Evolutionary conservation across 2,329 filamentous ascomycete species (phyloP).

Genomic region (Fusarium floridanum): DNA sequence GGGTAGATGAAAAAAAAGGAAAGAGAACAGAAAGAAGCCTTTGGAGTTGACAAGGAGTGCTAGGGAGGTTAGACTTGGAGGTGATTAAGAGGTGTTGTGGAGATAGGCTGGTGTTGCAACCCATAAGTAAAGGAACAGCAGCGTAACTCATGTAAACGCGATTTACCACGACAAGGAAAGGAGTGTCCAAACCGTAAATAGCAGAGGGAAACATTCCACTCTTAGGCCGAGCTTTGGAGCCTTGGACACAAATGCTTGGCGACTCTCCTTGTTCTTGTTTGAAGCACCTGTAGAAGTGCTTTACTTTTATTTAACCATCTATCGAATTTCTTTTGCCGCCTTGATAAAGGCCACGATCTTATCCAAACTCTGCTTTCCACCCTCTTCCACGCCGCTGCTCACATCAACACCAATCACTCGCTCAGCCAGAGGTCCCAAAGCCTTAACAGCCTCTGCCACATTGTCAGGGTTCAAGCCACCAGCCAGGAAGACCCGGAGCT

Average conservation of each 20-base stretch:
- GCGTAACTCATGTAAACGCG: not conserved
- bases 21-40: not conserved
- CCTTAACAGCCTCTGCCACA: constrained; percentile 74
- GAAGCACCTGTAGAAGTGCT: not conserved
- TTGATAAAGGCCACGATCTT: constrained; percentile 87
- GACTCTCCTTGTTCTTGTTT: not conserved
- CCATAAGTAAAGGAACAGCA: constrained; percentile 11
- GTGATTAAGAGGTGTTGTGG: constrained; percentile 1
- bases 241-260: not conserved
- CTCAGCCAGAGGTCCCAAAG: constrained; percentile 69
- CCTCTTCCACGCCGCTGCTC: constrained; percentile 91
- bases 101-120: constrained; percentile 10
- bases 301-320: constrained; percentile 40
- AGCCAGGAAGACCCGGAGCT: constrained; percentile 83
- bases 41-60: not conserved
- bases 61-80: not conserved
- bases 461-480: constrained; percentile 88
- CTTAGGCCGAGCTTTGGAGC: not conserved
- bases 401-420: constrained; percentile 89
- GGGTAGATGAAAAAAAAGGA: not conserved
- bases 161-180: not conserved
- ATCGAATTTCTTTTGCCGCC: constrained; percentile 74
- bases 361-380: constrained; percentile 82
- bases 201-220: not conserved
- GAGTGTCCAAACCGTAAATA: not conserved